Evolutionary conservation across 2,329 filamentous ascomycete genomes (phyloP).

Genomic region (Juglanconis sp.): DNA sequence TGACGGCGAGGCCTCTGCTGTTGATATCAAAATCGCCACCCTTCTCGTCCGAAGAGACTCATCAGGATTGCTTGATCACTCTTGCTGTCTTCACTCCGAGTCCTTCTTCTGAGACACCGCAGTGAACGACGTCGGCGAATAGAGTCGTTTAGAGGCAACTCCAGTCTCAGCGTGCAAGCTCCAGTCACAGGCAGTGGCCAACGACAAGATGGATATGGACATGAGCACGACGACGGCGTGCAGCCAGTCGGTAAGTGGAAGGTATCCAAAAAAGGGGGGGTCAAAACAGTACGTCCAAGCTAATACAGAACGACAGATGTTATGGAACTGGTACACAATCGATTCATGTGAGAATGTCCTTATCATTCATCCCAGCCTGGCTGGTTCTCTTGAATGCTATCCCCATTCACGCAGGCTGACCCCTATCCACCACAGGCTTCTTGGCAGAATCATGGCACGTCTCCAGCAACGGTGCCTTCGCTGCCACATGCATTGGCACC

Average conservation of each 20-base stretch:
- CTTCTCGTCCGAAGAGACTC: too few relatives aligned
- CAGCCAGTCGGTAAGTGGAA: conserved; percentile 14
- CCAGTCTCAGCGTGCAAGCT: background rate
- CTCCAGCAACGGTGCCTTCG: conserved; percentile 37
- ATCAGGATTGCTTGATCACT: too few relatives aligned
- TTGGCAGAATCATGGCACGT: conserved; percentile 39
- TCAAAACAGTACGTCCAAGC: background rate
- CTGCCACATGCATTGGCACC: conserved; percentile 41
- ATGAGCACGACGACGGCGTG: conserved; percentile 8
- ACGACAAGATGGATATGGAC: conserved; percentile 14
- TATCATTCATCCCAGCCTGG: too few relatives aligned
- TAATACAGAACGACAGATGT: conserved; percentile 4
- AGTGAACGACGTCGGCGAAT: background rate
- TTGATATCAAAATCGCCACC: too few relatives aligned
- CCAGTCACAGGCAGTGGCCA: background rate
- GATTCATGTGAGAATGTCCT: conserved; percentile 10
- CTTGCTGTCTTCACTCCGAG: too few relatives aligned
- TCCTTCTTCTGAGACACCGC: too few relatives aligned
- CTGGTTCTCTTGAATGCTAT: background rate
- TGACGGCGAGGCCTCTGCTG: background rate
- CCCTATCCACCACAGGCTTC: conserved; percentile 27
- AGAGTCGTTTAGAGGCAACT: background rate
- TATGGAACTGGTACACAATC: conserved; percentile 20
- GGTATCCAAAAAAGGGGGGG: background rate
- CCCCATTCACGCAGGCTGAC: background rate